Evolutionary conservation across 2,329 filamentous ascomycete genomes (phyloP), one percentile per base, ranked within the genome.

Genomic region (Colletotrichum tropicicola): DNA sequence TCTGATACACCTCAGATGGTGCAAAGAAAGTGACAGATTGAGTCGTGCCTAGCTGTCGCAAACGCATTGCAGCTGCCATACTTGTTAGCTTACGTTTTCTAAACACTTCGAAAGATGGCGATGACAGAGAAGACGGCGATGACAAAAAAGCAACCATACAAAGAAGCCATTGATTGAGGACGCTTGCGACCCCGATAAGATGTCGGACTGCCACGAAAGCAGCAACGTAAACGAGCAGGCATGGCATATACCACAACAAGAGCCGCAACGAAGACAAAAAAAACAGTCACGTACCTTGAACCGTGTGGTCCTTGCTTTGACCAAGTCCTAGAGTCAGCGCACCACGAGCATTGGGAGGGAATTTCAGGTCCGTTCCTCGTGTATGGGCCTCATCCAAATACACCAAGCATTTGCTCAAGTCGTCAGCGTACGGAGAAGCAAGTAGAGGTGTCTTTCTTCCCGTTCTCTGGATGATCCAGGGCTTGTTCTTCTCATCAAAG

Each of bases 341-440:
- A 0, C 82, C 88, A 1, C 59, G 68, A 1, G 85, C 82, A 1
- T 71, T 1, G 0, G 70, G 25, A 0, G 86, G 87, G 2, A 91
- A 74, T 62, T 85, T 86, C 1, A 91, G 73, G 66, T 91, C 88
- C 0, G 85, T 88, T 0, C 88, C 88, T 2, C 88, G 77, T 0
- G 87, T 89, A 51, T 91, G 88, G 0, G 84, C 85, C 68, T 73
- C 83, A 58, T 89, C 87, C 5, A 90, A 73, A 54, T 89, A 90
- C 0, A 90, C 83, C 0, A 90, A 71, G 30, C 86, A 88, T 0
- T 75, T 68, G 0, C 76, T 73, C 3, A 90, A 70, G n/a, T 83
- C 78, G 2, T 88, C 82, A 0, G 80, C 83, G 68, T 85, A 89
- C 0, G 86, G 82, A 0, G 84, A 85, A 1, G 83, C 84, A 0